Evolutionary conservation across 2,329 filamentous ascomycete species (phyloP), one percentile per base, ranked within the genome.

Genomic region (Fusarium irregulare): DNA sequence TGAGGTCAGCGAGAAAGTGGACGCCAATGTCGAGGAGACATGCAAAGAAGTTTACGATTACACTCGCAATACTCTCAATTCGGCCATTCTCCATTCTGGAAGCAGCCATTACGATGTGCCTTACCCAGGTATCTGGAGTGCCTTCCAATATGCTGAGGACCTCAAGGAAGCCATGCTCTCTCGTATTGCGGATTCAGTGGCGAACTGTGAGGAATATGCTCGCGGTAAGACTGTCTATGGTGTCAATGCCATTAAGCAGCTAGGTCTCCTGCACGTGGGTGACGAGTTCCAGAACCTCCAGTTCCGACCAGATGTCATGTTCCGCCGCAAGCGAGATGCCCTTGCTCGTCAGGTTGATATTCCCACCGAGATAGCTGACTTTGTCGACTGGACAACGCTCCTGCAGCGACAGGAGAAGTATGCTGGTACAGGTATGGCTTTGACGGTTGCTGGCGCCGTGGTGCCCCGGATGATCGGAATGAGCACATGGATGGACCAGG

Each of bases 261-360:
- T 98, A 3, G 96, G 96, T 27, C 84, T 98, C 18, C 79, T 95
- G 37, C 95, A 99, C 78, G 88, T 98, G 8, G 95, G 95, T 12
- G 90, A 96, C 73, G 92, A 95, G 74, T 97, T 95, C 73, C 87
- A 92, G 23, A 92, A 94, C 73, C 88, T 98, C 47, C 93, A 89
- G 72, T 98, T 99, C 89, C 89, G 92, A 30, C 89, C 93, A 3
- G 94, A 98, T 74, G 89, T 94, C 77, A 98, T 99, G 96, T 99
- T 98, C 85, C 90, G 89, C 64, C 90, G 93, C 66, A 92, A 92
- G 76, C 88, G 90, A 64, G 93, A 99, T 78, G 88, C 89, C 3
- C 83, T 97, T 42, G 94, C 93, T 8, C 89, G 93, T 69, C 91
- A 97, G 76, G 90, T 98, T 18, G 90, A 98, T 65, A 90, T 97